A percentile compares a stretch with the other conserved stretches of the same genome.
phyloP scores from a whole-genome alignment of 305 asterid genomes.

The Fraxinus angustifolia region DNA sequence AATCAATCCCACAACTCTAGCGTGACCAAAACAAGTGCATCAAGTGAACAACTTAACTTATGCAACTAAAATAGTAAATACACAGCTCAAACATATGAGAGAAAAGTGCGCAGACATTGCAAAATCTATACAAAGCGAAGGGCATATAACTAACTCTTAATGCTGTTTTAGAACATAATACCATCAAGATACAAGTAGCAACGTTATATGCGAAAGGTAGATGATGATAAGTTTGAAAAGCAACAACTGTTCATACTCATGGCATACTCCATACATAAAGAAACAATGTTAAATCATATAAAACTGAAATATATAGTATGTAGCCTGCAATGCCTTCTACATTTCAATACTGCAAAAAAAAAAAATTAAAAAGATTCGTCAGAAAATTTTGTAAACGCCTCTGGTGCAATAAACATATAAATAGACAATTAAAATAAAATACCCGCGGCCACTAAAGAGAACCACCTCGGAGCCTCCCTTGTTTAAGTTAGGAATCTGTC shows the following conservation, averaged over 20 bases:
- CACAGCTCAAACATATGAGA: not conserved
- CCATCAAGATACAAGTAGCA: not conserved
- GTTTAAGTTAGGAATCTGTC: slow-evolving; percentile 25
- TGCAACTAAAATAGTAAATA: not conserved
- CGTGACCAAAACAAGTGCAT: not conserved
- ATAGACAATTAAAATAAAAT: not conserved
- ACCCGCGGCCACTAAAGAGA: slow-evolving; percentile 6
- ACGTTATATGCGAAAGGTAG: slow-evolving; percentile 3
- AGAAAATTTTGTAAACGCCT: too few species aligned
- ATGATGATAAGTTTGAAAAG: not conserved
- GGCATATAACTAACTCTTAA: not conserved
- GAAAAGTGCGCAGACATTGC: not conserved
- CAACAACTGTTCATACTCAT: slow-evolving; percentile 26
- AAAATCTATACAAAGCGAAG: not conserved
- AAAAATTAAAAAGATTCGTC: too few species aligned
- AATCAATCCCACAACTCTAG: not conserved
- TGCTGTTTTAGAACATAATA: not conserved
- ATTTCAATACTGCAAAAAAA: slow-evolving; percentile 16
- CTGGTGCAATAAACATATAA: not conserved
- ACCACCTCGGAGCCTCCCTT: not conserved
- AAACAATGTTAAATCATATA: slow-evolving; percentile 14
- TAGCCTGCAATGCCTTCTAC: slow-evolving; percentile 13
- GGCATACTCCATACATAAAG: slow-evolving; percentile 19
- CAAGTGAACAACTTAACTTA: not conserved
- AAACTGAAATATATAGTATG: not conserved